These are phyloP conservation scores for Conticribra weissflogii DNA, from an alignment of 108 stramenopile genomes.

Conservation along the genomic window DNA sequence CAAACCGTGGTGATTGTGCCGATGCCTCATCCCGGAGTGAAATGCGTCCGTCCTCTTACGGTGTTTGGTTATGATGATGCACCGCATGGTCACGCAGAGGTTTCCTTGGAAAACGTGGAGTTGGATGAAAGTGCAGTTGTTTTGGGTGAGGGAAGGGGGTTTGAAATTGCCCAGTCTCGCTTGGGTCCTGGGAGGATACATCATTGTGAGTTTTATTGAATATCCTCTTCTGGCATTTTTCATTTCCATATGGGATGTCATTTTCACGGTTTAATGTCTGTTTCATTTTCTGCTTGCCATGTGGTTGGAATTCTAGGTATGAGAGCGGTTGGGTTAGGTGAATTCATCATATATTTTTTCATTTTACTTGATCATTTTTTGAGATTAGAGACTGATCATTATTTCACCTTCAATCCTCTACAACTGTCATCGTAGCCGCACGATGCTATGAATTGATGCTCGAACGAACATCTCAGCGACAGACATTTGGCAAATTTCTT, in stretches of 20 bases:
- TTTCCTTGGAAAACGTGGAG: conserved; percentile 60
- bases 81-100: conserved; percentile 92
- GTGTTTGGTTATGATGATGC: conserved; percentile 98
- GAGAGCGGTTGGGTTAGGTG: conserved; percentile 91
- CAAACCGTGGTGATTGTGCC: conserved; percentile 87
- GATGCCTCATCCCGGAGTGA: conserved; percentile 76
- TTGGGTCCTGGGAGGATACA: conserved; percentile 97
- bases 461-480: conserved; percentile 65
- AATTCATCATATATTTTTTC: conserved; percentile 3
- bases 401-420: too few relatives aligned
- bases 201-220: conserved; percentile 73
- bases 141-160: conserved; percentile 91
- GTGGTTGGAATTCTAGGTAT: conserved; percentile 51
- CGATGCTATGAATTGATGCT: conserved; percentile 89
- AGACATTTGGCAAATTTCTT: conserved; percentile 81
- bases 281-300: neutral
- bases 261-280: neutral
- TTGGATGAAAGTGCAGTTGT: conserved; percentile 63
- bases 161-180: conserved; percentile 93
- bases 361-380: too few relatives aligned
- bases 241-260: neutral
- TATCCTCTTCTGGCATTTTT: neutral
- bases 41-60: conserved; percentile 80
- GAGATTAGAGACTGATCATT: too few relatives aligned
- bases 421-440: too few relatives aligned